Evolutionary conservation across 805 yeast species (phyloP).

Genomic region (Saccharomyces eubayanus): DNA sequence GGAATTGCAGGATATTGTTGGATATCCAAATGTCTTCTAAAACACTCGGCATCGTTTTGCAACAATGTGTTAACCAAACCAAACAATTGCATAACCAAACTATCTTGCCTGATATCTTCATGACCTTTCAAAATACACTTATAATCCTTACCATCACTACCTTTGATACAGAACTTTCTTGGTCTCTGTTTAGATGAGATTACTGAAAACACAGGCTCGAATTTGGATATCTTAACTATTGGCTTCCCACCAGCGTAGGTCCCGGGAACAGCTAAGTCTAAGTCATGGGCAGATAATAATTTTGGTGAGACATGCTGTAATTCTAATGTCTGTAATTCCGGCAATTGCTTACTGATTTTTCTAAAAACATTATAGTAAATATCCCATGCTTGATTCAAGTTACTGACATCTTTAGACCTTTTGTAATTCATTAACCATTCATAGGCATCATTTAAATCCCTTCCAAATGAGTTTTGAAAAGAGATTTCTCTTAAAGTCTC

Average conservation of each 20-base stretch:
- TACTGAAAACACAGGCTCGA: conserved; percentile 78
- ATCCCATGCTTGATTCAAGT: conserved; percentile 96
- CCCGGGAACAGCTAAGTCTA: conserved; percentile 90
- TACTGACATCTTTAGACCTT: conserved; percentile 76
- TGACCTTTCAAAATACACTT: conserved; percentile 84
- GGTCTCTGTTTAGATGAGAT: conserved; percentile 96
- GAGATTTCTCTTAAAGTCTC: conserved; percentile 89
- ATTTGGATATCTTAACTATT: conserved; percentile 58
- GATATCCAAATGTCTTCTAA: conserved; percentile 88
- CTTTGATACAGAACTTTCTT: conserved; percentile 66
- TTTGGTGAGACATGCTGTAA: conserved; percentile 91
- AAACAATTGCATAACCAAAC: conserved; percentile 93
- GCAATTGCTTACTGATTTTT: conserved; percentile 79
- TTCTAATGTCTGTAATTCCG: conserved; percentile 78
- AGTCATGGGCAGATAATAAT: conserved; percentile 63
- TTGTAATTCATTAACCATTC: conserved; percentile 88
- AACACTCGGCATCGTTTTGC: conserved; percentile 87
- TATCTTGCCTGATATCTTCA: conserved; percentile 96
- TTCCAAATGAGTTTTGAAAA: conserved; percentile 86
- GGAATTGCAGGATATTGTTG: conserved; percentile 93
- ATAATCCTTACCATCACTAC: conserved; percentile 89
- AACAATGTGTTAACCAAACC: conserved; percentile 89
- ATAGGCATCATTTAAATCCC: conserved; percentile 85
- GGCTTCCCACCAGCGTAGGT: conserved; percentile 81
- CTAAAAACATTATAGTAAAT: conserved; percentile 89